These are phyloP conservation scores for Fonsecaea monophora DNA, from an alignment of 2,329 filamentous ascomycete species.

Conservation along the genomic window DNA sequence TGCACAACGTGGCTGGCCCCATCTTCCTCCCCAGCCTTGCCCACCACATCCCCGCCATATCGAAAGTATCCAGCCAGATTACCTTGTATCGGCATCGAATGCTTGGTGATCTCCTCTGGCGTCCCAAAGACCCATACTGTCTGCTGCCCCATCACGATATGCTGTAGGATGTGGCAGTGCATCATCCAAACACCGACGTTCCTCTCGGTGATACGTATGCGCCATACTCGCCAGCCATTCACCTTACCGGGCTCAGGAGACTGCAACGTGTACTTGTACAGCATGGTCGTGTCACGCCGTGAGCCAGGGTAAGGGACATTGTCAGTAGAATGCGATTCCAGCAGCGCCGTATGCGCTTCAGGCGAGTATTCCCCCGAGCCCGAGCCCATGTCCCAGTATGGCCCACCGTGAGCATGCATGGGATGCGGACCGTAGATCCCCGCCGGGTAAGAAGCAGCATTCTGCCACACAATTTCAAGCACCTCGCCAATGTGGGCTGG, in stretches of 20 bases:
- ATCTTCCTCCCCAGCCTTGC: conserved; percentile 39
- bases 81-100: conserved; percentile 44
- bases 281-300: conserved; percentile 58
- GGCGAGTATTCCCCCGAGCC: conserved; percentile 56
- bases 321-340: conserved; percentile 41
- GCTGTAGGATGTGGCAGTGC: conserved; percentile 58
- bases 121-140: conserved; percentile 56
- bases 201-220: conserved; percentile 55
- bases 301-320: conserved; percentile 26
- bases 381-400: conserved; percentile 55
- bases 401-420: conserved; percentile 55
- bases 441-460: conserved; percentile 42
- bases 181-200: conserved; percentile 59
- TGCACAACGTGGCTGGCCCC: neutral
- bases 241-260: conserved; percentile 50
- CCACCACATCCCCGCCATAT: conserved; percentile 55
- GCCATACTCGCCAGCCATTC: conserved; percentile 68
- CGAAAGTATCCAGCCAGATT: conserved; percentile 51
- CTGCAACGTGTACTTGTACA: conserved; percentile 60
- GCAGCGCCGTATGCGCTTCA: conserved; percentile 50
- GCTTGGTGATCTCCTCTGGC: conserved; percentile 46
- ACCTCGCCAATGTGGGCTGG: conserved; percentile 52
- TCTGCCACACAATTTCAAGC: conserved; percentile 55
- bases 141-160: conserved; percentile 53
- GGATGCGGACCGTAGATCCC: conserved; percentile 51